These are phyloP conservation scores for Boletales sp. DNA, from an alignment of 768 basidiomycete species.

Conservation along the genomic window DNA sequence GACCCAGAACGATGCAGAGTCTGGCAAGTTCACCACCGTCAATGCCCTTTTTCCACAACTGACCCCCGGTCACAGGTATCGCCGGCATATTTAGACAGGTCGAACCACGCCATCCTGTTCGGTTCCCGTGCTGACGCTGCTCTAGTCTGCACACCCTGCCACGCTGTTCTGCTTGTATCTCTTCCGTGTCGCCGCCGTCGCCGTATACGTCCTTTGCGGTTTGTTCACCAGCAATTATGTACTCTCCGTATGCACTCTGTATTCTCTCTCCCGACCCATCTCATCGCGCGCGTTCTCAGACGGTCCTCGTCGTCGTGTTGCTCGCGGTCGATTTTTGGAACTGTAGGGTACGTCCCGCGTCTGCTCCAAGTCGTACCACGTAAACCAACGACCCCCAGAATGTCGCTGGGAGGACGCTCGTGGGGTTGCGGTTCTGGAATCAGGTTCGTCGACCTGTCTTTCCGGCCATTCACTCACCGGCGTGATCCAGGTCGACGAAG, in stretches of 20 bases:
- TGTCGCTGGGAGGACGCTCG: conserved; percentile 88
- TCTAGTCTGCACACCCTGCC: conserved; percentile 74
- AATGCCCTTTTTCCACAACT: conserved; percentile 1
- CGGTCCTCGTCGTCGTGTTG: conserved; percentile 88
- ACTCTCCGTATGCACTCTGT: conserved; percentile 62
- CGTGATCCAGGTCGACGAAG: conserved; percentile 76
- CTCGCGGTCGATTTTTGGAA: conserved; percentile 99
- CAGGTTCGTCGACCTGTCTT: conserved; percentile 46
- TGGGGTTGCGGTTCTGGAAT: conserved; percentile 97
- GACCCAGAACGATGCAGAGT: conserved; percentile 66
- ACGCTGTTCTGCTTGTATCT: conserved; percentile 86
- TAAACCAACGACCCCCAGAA: conserved; percentile 51
- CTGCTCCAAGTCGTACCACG: neutral
- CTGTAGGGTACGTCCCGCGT: conserved; percentile 58
- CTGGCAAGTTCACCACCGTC: conserved; percentile 42
- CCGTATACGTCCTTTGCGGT: conserved; percentile 91
- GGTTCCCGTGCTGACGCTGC: conserved; percentile 10
- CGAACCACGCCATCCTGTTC: conserved; percentile 12
- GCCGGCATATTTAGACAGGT: conserved; percentile 78
- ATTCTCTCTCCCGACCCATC: neutral
- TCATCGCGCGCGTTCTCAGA: conserved; percentile 37
- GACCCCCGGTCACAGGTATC: conserved; percentile 44
- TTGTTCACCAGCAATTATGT: conserved; percentile 90
- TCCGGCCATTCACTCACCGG: neutral
- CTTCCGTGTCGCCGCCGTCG: conserved; percentile 85